A percentile compares a stretch with the other conserved stretches of the same genome.
Conservation (phyloP, 2,329 filamentous ascomycete species). For the Penicillium sp. region DNA sequence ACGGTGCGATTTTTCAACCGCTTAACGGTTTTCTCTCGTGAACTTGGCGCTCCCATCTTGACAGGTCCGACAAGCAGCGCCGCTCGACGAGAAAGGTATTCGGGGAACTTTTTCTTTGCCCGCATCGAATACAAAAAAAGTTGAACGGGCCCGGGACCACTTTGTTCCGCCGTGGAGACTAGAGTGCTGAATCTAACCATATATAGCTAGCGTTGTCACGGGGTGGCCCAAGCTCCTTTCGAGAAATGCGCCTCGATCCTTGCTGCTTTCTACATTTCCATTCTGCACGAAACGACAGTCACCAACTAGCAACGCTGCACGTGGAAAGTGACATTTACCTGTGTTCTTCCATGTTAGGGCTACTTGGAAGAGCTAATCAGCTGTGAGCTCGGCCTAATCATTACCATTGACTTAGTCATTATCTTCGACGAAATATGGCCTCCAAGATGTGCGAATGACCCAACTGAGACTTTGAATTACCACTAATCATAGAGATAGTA, state of each 20-base stretch:
- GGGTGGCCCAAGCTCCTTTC: conserved; percentile 34
- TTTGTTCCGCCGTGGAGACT: conserved; percentile 34
- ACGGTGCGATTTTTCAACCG: conserved; percentile 64
- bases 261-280: conserved; percentile 3
- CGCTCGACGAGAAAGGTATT: conserved; percentile 22
- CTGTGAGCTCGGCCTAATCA: too few relatives aligned
- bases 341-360: too few relatives aligned
- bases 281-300: not conserved
- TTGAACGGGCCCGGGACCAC: conserved; percentile 32
- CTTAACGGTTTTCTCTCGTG: conserved; percentile 67
- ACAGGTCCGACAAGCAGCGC: conserved; percentile 26
- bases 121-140: conserved; percentile 39
- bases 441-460: conserved; percentile 53
- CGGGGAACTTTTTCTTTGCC: conserved; percentile 21
- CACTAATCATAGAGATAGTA: conserved; percentile 35
- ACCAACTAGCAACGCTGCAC: not conserved
- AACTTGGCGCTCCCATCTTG: conserved; percentile 55
- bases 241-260: conserved; percentile 13
- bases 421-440: conserved; percentile 49
- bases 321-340: not conserved
- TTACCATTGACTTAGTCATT: not conserved
- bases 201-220: conserved; percentile 25
- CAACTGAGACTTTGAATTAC: not conserved
- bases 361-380: too few relatives aligned
- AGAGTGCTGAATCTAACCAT: conserved; percentile 13